These are phyloP conservation scores for Ormosia semicastrata DNA, from an alignment of 306 rosid genomes.

Conservation along the genomic window DNA sequence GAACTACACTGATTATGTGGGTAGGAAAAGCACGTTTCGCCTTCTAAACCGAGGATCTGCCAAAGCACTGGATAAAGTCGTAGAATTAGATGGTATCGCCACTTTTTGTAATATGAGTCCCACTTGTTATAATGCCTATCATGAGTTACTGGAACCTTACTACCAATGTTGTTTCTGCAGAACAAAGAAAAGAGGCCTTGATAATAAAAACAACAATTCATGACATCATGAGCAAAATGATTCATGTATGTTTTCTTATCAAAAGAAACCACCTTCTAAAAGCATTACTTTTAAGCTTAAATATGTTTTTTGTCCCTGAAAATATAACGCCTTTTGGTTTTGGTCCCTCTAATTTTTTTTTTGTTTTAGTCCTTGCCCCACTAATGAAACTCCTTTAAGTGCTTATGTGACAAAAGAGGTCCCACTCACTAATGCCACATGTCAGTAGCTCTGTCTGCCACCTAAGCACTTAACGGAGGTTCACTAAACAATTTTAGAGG, in stretches of 20 bases:
- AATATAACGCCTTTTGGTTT: too few relatives aligned
- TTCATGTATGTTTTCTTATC: slow-evolving; percentile 46
- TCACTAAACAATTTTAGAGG: too few relatives aligned
- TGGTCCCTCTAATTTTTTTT: too few relatives aligned
- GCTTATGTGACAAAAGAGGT: too few relatives aligned
- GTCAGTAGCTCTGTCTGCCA: too few relatives aligned
- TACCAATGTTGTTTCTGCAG: slow-evolving; percentile 51
- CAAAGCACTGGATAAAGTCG: slow-evolving; percentile 94
- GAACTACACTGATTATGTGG: slow-evolving; percentile 85
- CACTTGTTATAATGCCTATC: slow-evolving; percentile 9
- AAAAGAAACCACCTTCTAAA: slow-evolving; percentile 8
- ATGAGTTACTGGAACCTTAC: slow-evolving; percentile 29
- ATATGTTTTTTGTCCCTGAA: too few relatives aligned
- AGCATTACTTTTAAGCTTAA: neutral
- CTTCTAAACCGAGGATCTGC: slow-evolving; percentile 98
- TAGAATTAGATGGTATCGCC: slow-evolving; percentile 79
- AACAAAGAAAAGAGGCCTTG: slow-evolving; percentile 84
- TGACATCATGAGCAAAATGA: slow-evolving; percentile 92
- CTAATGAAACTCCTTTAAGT: too few relatives aligned
- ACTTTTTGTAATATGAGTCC: neutral
- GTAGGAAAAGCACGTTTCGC: slow-evolving; percentile 86
- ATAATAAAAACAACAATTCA: slow-evolving; percentile 91
- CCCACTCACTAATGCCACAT: too few relatives aligned
- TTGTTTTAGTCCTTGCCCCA: too few relatives aligned
- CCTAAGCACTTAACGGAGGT: too few relatives aligned